These are phyloP conservation scores for Barbatosphaeria neglecta DNA, from an alignment of 495 filamentous ascomycete species.

Conservation along the genomic window DNA sequence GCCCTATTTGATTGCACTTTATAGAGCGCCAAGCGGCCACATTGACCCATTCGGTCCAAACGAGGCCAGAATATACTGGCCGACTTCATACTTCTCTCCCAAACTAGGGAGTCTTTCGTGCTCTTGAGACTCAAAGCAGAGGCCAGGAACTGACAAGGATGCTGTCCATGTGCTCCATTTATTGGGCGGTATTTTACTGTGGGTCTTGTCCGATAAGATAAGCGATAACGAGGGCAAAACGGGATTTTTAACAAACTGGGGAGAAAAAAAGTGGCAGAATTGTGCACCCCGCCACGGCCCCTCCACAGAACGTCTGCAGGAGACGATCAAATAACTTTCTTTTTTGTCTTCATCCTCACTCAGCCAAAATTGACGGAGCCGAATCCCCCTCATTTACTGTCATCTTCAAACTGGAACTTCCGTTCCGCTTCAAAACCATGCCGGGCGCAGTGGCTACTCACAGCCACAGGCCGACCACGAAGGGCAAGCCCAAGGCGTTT, in stretches of 20 bases:
- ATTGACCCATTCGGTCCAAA: too few species aligned
- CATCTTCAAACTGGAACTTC: slow-evolving; percentile 28
- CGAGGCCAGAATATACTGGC: too few species aligned
- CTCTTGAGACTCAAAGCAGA: too few species aligned
- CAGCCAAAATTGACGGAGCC: background rate
- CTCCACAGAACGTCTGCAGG: background rate
- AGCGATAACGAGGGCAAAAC: background rate
- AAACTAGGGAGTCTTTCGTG: too few species aligned
- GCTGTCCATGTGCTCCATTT: too few species aligned
- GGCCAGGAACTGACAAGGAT: too few species aligned
- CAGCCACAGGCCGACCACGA: slow-evolving; percentile 86
- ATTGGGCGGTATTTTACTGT: too few species aligned
- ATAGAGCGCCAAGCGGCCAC: background rate
- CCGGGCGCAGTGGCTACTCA: slow-evolving; percentile 49
- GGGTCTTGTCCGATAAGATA: background rate
- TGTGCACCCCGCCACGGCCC: background rate
- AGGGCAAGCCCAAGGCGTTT: slow-evolving; percentile 73
- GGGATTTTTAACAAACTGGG: background rate
- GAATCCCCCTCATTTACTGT: background rate
- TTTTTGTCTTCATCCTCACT: background rate
- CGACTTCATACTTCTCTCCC: too few species aligned
- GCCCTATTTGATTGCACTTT: background rate
- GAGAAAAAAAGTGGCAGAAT: background rate
- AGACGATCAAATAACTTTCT: too few species aligned
- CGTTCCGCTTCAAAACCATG: slow-evolving; percentile 78